phyloP scores from a whole-genome alignment of 768 basidiomycete species.

The Russula brevipes region DNA sequence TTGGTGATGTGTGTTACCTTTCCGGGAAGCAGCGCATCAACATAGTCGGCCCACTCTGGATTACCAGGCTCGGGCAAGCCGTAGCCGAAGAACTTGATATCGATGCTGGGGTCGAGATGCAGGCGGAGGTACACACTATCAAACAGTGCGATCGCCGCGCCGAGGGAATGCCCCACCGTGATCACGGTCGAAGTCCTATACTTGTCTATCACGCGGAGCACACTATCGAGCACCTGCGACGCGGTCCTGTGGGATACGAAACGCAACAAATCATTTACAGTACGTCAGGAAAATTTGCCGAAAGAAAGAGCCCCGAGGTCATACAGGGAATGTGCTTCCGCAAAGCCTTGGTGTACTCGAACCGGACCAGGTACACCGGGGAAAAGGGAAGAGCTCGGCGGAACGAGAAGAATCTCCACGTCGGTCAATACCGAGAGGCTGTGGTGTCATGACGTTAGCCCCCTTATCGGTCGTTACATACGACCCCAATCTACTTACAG shows the following conservation, averaged over 20 bases:
- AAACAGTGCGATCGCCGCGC: slow-evolving; percentile 30
- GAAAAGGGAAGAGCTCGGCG: neutral
- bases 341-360: slow-evolving; percentile 49
- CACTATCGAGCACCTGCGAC: slow-evolving; percentile 36
- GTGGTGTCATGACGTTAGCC: neutral
- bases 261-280: too few species aligned
- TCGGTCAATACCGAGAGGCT: neutral
- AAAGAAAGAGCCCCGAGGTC: neutral
- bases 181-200: slow-evolving; percentile 40
- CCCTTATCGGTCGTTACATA: too few species aligned
- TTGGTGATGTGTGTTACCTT: slow-evolving; percentile 33
- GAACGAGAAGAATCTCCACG: neutral
- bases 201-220: slow-evolving; percentile 35
- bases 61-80: slow-evolving; percentile 46
- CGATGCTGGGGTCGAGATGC: slow-evolving; percentile 27
- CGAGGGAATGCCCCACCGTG: slow-evolving; percentile 35
- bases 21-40: slow-evolving; percentile 21
- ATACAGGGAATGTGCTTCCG: slow-evolving; percentile 39
- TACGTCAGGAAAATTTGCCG: neutral
- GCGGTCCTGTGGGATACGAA: slow-evolving; percentile 35
- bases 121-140: slow-evolving; percentile 29
- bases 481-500: neutral
- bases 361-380: slow-evolving; percentile 30
- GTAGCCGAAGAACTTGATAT: slow-evolving; percentile 42
- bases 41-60: slow-evolving; percentile 33